Base-by-base conservation (phyloP, 2,329 filamentous ascomycete genomes). In the Aspergillus sp. region DNA sequence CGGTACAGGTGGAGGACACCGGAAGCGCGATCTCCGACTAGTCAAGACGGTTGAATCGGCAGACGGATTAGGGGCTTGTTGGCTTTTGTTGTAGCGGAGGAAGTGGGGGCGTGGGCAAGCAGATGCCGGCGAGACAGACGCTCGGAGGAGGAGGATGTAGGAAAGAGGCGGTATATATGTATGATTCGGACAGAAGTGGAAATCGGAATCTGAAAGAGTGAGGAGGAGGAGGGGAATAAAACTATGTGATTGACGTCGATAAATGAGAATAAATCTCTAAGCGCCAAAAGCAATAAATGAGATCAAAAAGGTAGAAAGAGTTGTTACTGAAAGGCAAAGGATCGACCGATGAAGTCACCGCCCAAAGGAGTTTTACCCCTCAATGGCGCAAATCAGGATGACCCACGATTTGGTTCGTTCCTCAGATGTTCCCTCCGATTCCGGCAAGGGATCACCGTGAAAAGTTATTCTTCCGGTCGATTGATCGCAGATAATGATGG, bases 21-120 rank as follows among this genome's bases (percentile, higher is more conserved):
- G 53, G 61, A 61, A 59, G 54, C 51, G 60, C 56, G 49, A 55
- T 55, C 51, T 19, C 19, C 17, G 39, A 25, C 59, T 55, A 61
- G 57, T 50, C 15, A 15, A 39, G 38, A 41, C 55, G 59, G 52
- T 63, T 19, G 57, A 47, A 50, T 47, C 39, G 43, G 32, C 12
- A 13, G 12, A 36, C 32, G 32, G 32, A 36, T 55, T 55, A 47
- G 52, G 30, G 52, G 52, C 39, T 32, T 21, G 52, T 19, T 38
- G 25, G 32, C 32, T 30, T 38, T 41, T 43, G 30, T 17, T 32
- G 45, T 43, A 50, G 43, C 47, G 43, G 32, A 57, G 30, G 41
- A 38, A 21, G 38, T 47, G 55, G 55, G 55, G 43, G 43, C 47
- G 32, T 2, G 23, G 39, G 10, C 21, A 4, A 47, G 41, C 17